phyloP scores from a whole-genome alignment of 1,284 basidiomycete species.

The Tranzscheliella williamsii region DNA sequence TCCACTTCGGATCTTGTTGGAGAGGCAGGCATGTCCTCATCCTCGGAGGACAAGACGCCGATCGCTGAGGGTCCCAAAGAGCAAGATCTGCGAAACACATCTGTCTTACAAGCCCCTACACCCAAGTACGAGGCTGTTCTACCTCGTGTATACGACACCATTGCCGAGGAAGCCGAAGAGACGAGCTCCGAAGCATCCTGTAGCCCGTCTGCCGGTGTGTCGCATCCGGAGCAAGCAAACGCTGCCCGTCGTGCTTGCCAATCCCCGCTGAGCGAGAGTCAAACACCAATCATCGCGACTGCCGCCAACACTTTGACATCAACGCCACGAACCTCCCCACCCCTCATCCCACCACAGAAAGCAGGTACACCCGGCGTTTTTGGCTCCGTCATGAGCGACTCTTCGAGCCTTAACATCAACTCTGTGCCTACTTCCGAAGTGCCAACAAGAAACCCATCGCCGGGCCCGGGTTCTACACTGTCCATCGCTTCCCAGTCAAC shows the following conservation, averaged over 20 bases:
- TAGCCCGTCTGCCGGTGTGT: no score
- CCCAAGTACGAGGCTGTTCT: slow-evolving; percentile 18
- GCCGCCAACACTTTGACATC: slow-evolving; percentile 30
- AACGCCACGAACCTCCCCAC: slow-evolving; percentile 29
- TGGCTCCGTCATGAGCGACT: no score
- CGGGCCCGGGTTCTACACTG: slow-evolving; percentile 17
- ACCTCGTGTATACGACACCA: slow-evolving; percentile 23
- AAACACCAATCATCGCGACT: no score
- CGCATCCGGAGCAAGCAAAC: no score
- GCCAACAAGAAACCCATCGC: slow-evolving; percentile 24
- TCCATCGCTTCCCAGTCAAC: slow-evolving; percentile 8
- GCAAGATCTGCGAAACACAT: slow-evolving; percentile 1
- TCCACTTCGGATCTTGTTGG: no score
- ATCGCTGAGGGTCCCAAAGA: not conserved
- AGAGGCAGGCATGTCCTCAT: no score
- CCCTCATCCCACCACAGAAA: no score
- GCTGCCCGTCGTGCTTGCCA: no score
- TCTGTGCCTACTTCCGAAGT: slow-evolving; percentile 29
- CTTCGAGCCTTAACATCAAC: slow-evolving; percentile 6
- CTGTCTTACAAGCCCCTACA: slow-evolving; percentile 8
- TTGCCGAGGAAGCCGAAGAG: slow-evolving; percentile 33
- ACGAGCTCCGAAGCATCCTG: slow-evolving; percentile 30
- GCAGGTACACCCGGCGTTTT: no score
- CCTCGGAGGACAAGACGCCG: not conserved
- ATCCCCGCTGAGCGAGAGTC: no score